Conservation (phyloP, 768 basidiomycete species). For the Candolleomyces efflorescens region DNA sequence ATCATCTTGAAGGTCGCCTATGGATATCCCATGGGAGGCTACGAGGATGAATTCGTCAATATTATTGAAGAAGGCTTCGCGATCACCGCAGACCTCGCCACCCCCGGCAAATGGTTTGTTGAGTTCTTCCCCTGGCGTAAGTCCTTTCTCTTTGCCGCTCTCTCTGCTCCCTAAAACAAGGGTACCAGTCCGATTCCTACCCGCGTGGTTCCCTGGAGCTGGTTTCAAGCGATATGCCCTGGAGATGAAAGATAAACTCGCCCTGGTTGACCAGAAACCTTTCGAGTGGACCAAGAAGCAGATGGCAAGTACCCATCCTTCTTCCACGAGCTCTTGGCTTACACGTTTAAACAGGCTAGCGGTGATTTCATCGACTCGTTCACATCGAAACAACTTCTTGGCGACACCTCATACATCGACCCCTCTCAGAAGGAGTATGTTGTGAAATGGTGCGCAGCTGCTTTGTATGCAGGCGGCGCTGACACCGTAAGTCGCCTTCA, state of each 20-base stretch:
- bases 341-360: slow-evolving; percentile 13
- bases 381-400: slow-evolving; percentile 26
- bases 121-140: slow-evolving; percentile 36
- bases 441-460: slow-evolving; percentile 25
- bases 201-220: slow-evolving; percentile 40
- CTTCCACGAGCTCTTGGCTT: background rate
- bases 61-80: slow-evolving; percentile 27
- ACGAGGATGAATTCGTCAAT: slow-evolving; percentile 29
- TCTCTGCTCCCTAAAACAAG: background rate
- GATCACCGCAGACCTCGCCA: slow-evolving; percentile 17
- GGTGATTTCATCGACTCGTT: slow-evolving; percentile 27
- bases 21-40: slow-evolving; percentile 31
- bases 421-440: slow-evolving; percentile 21
- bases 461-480: slow-evolving; percentile 31
- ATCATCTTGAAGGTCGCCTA: slow-evolving; percentile 35
- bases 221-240: slow-evolving; percentile 31
- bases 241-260: slow-evolving; percentile 14
- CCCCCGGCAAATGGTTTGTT: slow-evolving; percentile 34
- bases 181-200: slow-evolving; percentile 33
- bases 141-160: slow-evolving; percentile 7
- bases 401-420: slow-evolving; percentile 18
- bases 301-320: slow-evolving; percentile 19
- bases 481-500: slow-evolving; percentile 29
- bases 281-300: slow-evolving; percentile 27
- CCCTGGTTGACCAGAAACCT: slow-evolving; percentile 20